These are phyloP conservation scores for Lunularia cruciata DNA, from an alignment of 225 moss, liverwort and hornwort genomes.

Conservation along the genomic window DNA sequence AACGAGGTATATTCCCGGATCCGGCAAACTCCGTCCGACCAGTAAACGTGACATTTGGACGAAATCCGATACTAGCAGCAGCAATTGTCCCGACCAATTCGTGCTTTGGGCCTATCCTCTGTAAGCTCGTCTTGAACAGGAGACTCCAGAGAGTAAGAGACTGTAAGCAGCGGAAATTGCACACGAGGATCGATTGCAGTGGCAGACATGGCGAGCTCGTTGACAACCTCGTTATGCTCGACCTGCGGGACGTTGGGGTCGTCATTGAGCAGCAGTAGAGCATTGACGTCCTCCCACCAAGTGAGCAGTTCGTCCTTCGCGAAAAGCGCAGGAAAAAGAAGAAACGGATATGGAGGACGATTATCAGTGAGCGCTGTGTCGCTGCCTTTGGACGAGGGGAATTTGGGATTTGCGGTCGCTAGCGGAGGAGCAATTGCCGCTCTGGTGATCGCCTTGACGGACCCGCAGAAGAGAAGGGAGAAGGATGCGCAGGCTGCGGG, in stretches of 20 bases:
- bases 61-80: too few species aligned
- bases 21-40: too few species aligned
- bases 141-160: too few species aligned
- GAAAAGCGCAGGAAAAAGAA: not conserved
- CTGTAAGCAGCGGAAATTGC: too few species aligned
- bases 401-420: conserved; percentile 69
- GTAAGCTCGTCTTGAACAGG: too few species aligned
- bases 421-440: conserved; percentile 78
- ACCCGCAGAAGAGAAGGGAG: conserved; percentile 91
- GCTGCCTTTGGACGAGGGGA: conserved; percentile 47
- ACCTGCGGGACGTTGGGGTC: not conserved
- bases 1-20: too few species aligned
- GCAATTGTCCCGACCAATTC: too few species aligned
- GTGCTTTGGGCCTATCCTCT: too few species aligned
- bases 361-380: conserved; percentile 22
- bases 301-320: not conserved
- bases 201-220: conserved; percentile 11
- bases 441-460: conserved; percentile 70
- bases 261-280: conserved; percentile 7
- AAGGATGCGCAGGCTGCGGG: conserved; percentile 81
- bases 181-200: too few species aligned
- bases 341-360: not conserved
- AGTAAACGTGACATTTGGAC: too few species aligned
- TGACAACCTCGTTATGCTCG: conserved; percentile 1
- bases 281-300: not conserved